Percentiles rank a stretch among this genome's conserved stretches.
These are phyloP conservation scores for Histomonas meleagridis DNA, from an alignment of 208 protist species.

Conservation along the genomic window DNA sequence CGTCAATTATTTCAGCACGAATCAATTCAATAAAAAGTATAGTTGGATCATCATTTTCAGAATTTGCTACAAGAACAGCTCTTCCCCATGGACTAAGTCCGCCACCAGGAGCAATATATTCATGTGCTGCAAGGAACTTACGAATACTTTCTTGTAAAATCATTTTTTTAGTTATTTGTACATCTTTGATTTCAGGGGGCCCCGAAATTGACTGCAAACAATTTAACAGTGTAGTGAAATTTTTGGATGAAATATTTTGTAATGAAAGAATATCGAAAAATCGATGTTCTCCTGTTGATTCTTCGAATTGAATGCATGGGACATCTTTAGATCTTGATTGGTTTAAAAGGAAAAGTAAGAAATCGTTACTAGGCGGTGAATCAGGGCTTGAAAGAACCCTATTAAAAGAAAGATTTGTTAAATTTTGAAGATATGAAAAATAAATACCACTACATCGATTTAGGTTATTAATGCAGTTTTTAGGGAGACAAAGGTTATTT, in stretches of 20 bases:
- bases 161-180: neutral
- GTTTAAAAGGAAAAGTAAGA: neutral
- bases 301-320: neutral
- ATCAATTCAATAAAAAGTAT: neutral
- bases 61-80: neutral
- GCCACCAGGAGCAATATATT: constrained; percentile 29
- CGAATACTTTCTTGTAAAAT: neutral
- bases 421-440: neutral
- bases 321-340: neutral
- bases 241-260: neutral
- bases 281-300: too few species aligned
- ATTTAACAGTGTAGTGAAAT: constrained; percentile 4
- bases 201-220: neutral
- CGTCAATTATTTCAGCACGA: neutral
- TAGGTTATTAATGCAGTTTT: neutral
- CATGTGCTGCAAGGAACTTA: neutral
- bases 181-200: neutral
- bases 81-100: neutral
- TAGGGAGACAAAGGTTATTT: neutral
- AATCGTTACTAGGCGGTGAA: neutral
- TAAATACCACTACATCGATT: neutral
- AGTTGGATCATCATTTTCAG: neutral
- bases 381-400: neutral
- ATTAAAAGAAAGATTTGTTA: neutral
- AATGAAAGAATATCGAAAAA: neutral